Evolutionary conservation across 352 stramenopile species (phyloP), one percentile per base, ranked within the genome.

Genomic region (Blastocystis sp.): DNA sequence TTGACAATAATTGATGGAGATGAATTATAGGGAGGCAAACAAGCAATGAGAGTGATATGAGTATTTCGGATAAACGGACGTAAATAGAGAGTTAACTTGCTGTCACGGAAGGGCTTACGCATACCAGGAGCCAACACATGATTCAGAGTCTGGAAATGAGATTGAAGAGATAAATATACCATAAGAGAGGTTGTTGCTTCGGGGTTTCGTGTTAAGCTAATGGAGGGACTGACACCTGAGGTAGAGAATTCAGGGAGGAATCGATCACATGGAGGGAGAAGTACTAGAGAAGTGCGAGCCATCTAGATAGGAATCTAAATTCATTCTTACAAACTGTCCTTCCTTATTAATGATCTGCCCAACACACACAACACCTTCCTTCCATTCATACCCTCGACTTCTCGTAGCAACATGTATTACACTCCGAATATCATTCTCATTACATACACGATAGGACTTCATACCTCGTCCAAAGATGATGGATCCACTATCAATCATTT

Each of bases 401-500:
- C 68, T 24, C 17, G n/a, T 54, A 9, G 54, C 51, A 2, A 57
- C 51, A 24, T n/a, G 6, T 5, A 84, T 44, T n/a, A 84, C 73
- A 19, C 35, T 60, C 13, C 17, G 27, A 24, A 84, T 19, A 51
- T 66, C 73, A 11, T 68, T n/a, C 22, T 66, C 9, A 19, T n/a
- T n/a, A 42, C 7, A 9, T 0, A 60, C 30, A n/a, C 27, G 44
- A 42, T 68, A 84, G 27, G 44, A 84, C 27, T 84, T 84, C 48
- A 84, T 84, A 7, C 73, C 73, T 24, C 59, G 58, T 37, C 57
- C 59, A 42, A 84, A 84, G 51, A 84, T 30, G n/a, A 84, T 84
- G 9, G 73, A 53, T 19, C 73, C 73, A 42, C 73, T 84, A 27
- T 84, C 73, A 17, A 84, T 84, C 15, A 84, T 56, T 13, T 53